Conservation (phyloP, 1,139 yeast genomes). For the Hemisphaericaspora lyxosophila region DNA sequence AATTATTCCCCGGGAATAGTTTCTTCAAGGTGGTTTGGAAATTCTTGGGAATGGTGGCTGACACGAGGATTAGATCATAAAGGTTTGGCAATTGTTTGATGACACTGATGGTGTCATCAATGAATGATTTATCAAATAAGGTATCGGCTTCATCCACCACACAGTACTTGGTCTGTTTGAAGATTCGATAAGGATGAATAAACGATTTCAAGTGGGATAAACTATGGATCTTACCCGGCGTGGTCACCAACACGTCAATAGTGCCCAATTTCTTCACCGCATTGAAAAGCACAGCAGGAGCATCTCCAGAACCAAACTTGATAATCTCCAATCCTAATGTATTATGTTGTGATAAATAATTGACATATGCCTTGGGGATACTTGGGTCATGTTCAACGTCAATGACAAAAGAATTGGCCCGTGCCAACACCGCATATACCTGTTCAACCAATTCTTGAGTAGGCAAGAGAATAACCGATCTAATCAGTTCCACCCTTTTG, state of each 20-base stretch:
- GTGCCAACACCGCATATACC: slow-evolving; percentile 54
- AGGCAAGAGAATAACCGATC: slow-evolving; percentile 77
- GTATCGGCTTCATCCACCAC: slow-evolving; percentile 97
- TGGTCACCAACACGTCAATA: slow-evolving; percentile 77
- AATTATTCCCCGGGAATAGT: slow-evolving; percentile 60
- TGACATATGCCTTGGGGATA: slow-evolving; percentile 18
- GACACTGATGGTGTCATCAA: slow-evolving; percentile 61
- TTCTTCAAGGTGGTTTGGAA: slow-evolving; percentile 63
- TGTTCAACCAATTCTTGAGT: slow-evolving; percentile 88
- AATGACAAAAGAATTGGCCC: slow-evolving; percentile 32
- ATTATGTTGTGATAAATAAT: slow-evolving; percentile 29
- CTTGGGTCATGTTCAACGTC: slow-evolving; percentile 19
- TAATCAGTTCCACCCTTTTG: slow-evolving; percentile 43
- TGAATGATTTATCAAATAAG: slow-evolving; percentile 79
- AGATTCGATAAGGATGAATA: slow-evolving; percentile 47
- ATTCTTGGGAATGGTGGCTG: slow-evolving; percentile 86
- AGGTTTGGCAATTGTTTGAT: slow-evolving; percentile 55
- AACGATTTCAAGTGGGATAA: slow-evolving; percentile 45
- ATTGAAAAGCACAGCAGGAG: slow-evolving; percentile 50
- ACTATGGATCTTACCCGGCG: slow-evolving; percentile 68
- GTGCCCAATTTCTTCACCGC: slow-evolving; percentile 41
- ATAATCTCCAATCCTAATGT: slow-evolving; percentile 44
- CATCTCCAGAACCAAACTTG: slow-evolving; percentile 58
- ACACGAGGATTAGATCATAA: slow-evolving; percentile 69
- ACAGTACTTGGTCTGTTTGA: slow-evolving; percentile 53